Evolutionary conservation across 441 rosid genomes (phyloP).

Genomic region (Pelargonium australe): DNA sequence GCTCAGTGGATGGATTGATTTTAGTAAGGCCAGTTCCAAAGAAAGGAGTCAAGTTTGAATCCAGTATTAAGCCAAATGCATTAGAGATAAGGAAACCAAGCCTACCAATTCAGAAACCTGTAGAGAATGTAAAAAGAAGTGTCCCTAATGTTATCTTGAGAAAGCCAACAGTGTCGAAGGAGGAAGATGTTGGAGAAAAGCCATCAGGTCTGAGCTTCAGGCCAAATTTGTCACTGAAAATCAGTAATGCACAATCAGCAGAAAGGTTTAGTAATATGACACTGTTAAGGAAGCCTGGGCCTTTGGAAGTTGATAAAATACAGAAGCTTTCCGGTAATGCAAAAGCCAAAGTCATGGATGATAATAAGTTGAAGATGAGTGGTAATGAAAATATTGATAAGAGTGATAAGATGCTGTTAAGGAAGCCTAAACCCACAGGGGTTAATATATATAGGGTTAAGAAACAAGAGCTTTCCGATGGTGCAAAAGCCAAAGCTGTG

Average conservation of each 20-base stretch:
- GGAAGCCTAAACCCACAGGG: neutral
- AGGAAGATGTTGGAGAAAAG: conserved; percentile 46
- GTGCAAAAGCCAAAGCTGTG: conserved; percentile 13
- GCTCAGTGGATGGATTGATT: conserved; percentile 46
- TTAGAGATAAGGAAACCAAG: conserved; percentile 38
- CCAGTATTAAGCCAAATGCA: conserved; percentile 31
- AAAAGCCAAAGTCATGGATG: neutral
- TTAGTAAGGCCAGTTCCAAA: conserved; percentile 68
- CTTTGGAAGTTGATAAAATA: neutral
- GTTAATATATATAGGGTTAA: conserved; percentile 1
- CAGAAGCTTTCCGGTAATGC: neutral
- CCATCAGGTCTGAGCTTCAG: conserved; percentile 51
- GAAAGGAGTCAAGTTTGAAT: conserved; percentile 51
- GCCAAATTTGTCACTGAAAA: conserved; percentile 57
- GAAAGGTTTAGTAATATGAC: conserved; percentile 74
- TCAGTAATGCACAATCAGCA: conserved; percentile 42
- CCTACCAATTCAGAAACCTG: conserved; percentile 24
- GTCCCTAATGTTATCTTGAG: conserved; percentile 80
- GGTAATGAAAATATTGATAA: conserved; percentile 15
- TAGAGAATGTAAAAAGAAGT: conserved; percentile 29
- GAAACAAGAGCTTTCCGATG: conserved; percentile 26
- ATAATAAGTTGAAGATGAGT: conserved; percentile 2
- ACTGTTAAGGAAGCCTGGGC: neutral
- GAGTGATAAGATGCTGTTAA: neutral
- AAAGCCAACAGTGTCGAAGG: conserved; percentile 57